Base-by-base conservation (phyloP, 345 rosid species). In the Acer saccharum region DNA sequence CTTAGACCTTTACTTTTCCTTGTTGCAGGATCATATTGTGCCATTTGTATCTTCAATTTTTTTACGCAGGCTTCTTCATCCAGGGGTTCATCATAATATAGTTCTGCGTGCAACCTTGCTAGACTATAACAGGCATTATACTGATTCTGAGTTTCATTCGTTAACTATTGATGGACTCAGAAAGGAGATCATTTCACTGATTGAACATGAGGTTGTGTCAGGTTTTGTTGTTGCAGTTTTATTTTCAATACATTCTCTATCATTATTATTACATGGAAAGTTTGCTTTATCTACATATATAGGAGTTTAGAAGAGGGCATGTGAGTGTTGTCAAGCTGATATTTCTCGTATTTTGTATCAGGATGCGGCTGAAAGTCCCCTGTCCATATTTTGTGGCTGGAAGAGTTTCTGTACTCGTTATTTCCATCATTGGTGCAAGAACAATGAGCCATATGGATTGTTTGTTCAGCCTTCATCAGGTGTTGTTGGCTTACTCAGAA, bases 381-480 rank as follows among this genome's bases (percentile, higher is more conserved):
- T 81, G 71, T 82, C 94, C 54, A 75, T 87, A 27, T 88, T 88
- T 81, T 86, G 78, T 83, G 83, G 88, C 69, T 96, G 99, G 99
- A 93, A 87, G 83, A 84, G 67, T 76, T 91, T 96, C 82, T 92
- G 93, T 80, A 63, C 82, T 12, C 84, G 90, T 67, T 96, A 94
- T 89, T 89, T 91, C 79, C 85, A 87, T 65, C 78, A 88, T 73
- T 96, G 99, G 99, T 89, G 98, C 87, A 90, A 83, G 85, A 87
- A 82, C 83, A 94, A 96, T 85, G 85, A 86, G 23, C 91, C 97
- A n/a, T 81, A 76, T 71, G 91, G 91, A 52, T 87, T 96, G 83
- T 75, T 96, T 79, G 84, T 84, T 83, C 88, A 87, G 58, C 81
- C 92, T 60, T 72, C 83, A 20, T 60, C 79, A 55, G 92, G 92